Evolutionary conservation across 345 rosid genomes (phyloP), one percentile per base, ranked within the genome.

Genomic region (Bruguiera parviflora): DNA sequence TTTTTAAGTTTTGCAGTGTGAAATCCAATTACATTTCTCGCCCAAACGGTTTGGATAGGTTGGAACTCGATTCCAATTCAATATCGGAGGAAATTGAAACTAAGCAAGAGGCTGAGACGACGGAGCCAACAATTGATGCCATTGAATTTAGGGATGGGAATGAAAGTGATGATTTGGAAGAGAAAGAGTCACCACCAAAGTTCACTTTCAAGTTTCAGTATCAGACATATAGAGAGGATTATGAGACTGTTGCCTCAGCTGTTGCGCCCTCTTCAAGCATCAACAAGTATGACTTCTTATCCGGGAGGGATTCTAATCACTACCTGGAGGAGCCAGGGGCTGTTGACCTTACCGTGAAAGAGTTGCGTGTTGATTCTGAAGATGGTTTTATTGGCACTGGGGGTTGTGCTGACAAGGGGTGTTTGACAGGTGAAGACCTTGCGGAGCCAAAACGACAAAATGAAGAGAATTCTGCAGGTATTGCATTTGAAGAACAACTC

Each of bases 191-290:
- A 3, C 78, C 92, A 16, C 78, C 92, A 16, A 78, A 84, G 25
- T 73, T 82, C 56, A 59, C 80, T 68, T 84, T 89, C 77, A 86
- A 92, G 66, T 94, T 94, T 83, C 75, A 89, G 74, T 94, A 81
- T 71, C 96, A 82, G 70, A 83, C 83, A 9, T 80, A 72, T 60
- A 61, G 69, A 47, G 67, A 53, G 8, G 63, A 65, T 47, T 61
- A 29, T 51, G 77, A 77, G 39, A 57, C 61, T 47, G 47, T 68
- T 65, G 61, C 31, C 21, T 32, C 68, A 39, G 73, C 72, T 47
- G 66, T 68, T 19, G 58, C 71, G 16, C 64, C 88, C 56, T 39
- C 74, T 31, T 32, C 77, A 24, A 78, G 69, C 71, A 68, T 74
- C 43, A 74, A 69, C 33, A 90, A 80, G 73, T 82, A 84, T 37